Percentiles rank a stretch among this genome's conserved stretches.
Evolutionary conservation across 1,284 basidiomycete species (phyloP).

Genomic region (Neolentinus lepideus): DNA sequence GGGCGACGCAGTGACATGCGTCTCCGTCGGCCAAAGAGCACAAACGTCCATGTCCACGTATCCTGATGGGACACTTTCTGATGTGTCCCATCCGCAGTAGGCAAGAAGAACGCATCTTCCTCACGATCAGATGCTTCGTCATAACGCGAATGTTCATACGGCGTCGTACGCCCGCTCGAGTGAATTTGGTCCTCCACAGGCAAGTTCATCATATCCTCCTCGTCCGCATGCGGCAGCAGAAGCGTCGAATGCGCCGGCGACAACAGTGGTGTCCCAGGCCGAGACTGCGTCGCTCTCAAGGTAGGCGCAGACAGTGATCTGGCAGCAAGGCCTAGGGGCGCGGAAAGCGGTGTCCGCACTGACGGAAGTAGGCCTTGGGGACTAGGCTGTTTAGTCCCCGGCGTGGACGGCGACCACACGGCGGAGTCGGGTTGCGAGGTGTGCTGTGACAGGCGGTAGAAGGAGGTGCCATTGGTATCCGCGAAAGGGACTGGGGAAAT

Average conservation of each 20-base stretch:
- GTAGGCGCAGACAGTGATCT: slow-evolving; percentile 11
- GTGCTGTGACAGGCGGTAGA: neutral
- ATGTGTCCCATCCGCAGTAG: neutral
- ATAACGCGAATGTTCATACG: neutral
- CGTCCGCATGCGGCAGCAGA: neutral
- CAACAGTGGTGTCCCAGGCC: neutral
- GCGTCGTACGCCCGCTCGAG: neutral
- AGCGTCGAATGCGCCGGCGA: neutral
- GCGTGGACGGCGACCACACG: neutral
- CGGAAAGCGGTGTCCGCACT: neutral
- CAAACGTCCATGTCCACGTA: neutral
- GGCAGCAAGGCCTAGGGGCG: neutral
- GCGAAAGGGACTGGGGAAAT: neutral
- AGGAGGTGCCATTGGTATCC: neutral
- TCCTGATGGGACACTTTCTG: neutral
- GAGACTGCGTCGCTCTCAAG: slow-evolving; percentile 4
- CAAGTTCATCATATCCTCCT: slow-evolving; percentile 10
- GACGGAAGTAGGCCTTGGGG: neutral
- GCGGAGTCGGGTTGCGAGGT: neutral
- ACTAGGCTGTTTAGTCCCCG: neutral
- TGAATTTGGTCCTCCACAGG: neutral
- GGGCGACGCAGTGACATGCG: neutral
- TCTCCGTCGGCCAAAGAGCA: neutral
- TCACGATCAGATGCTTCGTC: neutral
- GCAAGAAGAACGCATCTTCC: neutral